A percentile compares a stretch with the other conserved stretches of the same genome.
These are phyloP conservation scores for Nephelium lappaceum DNA, from an alignment of 345 rosid species.

Conservation along the genomic window DNA sequence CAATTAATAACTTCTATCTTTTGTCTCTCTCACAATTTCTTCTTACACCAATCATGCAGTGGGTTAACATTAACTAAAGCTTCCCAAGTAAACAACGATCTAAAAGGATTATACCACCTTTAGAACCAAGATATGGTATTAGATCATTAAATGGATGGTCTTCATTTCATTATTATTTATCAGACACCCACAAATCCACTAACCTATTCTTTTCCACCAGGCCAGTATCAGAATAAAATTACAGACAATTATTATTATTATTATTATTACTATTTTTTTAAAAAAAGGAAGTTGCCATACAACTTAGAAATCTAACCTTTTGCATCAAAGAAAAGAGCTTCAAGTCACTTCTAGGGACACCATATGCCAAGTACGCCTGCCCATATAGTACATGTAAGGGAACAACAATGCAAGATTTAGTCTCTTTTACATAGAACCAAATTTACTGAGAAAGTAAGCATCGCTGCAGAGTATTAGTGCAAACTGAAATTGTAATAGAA, in stretches of 20 bases:
- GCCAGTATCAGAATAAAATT: background rate
- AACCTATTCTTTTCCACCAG: background rate
- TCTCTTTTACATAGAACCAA: background rate
- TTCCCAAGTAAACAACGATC: background rate
- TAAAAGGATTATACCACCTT: background rate
- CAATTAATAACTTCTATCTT: background rate
- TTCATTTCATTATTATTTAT: background rate
- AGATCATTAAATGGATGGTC: background rate
- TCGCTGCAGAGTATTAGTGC: background rate
- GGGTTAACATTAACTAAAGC: background rate
- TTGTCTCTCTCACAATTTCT: background rate
- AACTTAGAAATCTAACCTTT: constrained; percentile 58
- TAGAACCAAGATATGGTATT: background rate
- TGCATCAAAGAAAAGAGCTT: constrained; percentile 96
- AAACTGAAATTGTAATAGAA: constrained; percentile 3
- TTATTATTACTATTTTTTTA: too few relatives aligned
- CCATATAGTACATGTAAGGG: constrained; percentile 17
- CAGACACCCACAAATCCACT: background rate
- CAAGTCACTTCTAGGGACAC: constrained; percentile 89
- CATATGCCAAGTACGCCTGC: constrained; percentile 95
- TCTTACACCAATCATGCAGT: background rate
- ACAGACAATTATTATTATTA: background rate
- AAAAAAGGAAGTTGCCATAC: constrained; percentile 18
- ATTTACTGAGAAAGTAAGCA: background rate
- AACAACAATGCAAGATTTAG: constrained; percentile 15